A percentile compares a stretch with the other conserved stretches of the same genome.
Evolutionary conservation across 176 grass and related monocot species (phyloP).

Genomic region (Poa pratensis): DNA sequence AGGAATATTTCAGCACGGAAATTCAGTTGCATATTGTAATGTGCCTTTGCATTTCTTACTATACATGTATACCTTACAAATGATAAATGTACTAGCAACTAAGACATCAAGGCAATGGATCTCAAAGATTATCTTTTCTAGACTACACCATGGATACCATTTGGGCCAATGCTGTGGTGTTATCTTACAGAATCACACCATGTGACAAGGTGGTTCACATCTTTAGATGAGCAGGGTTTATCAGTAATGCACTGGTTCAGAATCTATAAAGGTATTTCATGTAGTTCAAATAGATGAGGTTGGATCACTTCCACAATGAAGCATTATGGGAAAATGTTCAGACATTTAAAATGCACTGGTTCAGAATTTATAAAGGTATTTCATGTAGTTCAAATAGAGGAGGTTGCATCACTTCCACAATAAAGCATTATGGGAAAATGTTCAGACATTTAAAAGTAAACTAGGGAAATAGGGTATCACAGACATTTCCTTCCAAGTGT

Average conservation of each 20-base stretch:
- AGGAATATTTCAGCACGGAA: neutral
- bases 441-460: neutral
- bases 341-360: neutral
- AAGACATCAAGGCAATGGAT: neutral
- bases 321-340: neutral
- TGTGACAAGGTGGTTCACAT: neutral
- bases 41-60: neutral
- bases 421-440: neutral
- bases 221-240: neutral
- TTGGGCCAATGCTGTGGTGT: neutral
- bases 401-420: neutral
- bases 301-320: neutral
- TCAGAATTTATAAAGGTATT: neutral
- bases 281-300: neutral
- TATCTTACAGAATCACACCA: slow-evolving; percentile 14
- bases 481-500: neutral
- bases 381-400: neutral
- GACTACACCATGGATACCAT: neutral
- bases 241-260: neutral
- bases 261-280: neutral
- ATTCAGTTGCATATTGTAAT: slow-evolving; percentile 1
- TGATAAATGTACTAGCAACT: too few relatives aligned
- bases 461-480: neutral
- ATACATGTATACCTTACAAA: slow-evolving; percentile 2
- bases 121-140: neutral